Conservation (phyloP, 1,139 yeast species). For the Sugiyamaella pinicola region DNA sequence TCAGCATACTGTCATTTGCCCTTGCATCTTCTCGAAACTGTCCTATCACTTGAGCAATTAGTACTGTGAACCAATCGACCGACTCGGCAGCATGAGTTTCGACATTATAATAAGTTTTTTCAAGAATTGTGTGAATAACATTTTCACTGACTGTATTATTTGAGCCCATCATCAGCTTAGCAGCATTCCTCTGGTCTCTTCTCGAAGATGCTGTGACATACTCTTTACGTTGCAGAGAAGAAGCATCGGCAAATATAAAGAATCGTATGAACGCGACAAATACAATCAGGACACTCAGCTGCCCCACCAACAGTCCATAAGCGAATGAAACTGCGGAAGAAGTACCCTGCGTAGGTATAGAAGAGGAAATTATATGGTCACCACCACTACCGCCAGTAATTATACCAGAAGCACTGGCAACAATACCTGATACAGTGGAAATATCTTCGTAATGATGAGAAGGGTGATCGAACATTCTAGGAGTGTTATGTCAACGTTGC, state of each 20-base stretch:
- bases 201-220: constrained; percentile 28
- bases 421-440: neutral
- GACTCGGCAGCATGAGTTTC: constrained; percentile 86
- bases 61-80: constrained; percentile 93
- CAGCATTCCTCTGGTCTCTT: constrained; percentile 35
- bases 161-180: constrained; percentile 20
- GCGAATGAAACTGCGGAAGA: constrained; percentile 35
- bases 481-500: neutral
- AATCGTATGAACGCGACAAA: constrained; percentile 76
- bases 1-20: constrained; percentile 78
- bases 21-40: constrained; percentile 87
- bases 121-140: constrained; percentile 57
- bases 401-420: neutral
- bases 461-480: neutral
- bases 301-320: constrained; percentile 57
- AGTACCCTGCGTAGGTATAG: neutral
- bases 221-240: constrained; percentile 41
- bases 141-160: constrained; percentile 39
- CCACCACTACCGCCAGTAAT: neutral
- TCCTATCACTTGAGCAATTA: constrained; percentile 86
- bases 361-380: neutral
- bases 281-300: constrained; percentile 76
- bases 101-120: constrained; percentile 91
- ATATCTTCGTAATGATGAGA: neutral
- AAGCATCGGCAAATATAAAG: constrained; percentile 82